These are phyloP conservation scores for Clausena lansium DNA, from an alignment of 345 rosid species.

Conservation along the genomic window DNA sequence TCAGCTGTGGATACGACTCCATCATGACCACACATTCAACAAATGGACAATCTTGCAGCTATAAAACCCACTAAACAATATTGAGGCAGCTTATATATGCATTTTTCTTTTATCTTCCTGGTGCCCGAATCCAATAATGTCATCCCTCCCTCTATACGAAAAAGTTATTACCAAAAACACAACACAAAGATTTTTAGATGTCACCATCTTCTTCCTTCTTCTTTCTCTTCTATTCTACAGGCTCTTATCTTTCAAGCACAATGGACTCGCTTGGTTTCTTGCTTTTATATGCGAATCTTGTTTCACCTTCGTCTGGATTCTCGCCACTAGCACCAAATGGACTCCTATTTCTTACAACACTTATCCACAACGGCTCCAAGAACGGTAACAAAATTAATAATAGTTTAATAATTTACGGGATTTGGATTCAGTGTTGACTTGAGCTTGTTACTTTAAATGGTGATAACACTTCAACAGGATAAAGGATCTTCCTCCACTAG, in stretches of 20 bases:
- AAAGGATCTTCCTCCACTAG: constrained; percentile 51
- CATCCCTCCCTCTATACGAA: constrained; percentile 29
- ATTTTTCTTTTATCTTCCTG: neutral
- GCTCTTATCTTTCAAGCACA: constrained; percentile 21
- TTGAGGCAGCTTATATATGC: too few species aligned
- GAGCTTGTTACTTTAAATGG: neutral
- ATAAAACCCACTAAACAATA: neutral
- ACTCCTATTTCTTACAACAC: constrained; percentile 45
- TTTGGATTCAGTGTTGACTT: too few species aligned
- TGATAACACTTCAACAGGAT: constrained; percentile 18
- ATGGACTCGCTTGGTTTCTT: constrained; percentile 51
- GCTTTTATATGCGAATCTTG: constrained; percentile 62
- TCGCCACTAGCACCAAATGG: constrained; percentile 50
- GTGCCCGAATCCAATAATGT: neutral
- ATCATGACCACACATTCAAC: neutral
- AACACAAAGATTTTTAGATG: constrained; percentile 31
- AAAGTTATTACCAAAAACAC: constrained; percentile 24
- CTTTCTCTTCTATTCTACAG: constrained; percentile 40
- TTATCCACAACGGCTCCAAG: constrained; percentile 42
- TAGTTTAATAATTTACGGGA: too few species aligned
- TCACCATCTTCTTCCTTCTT: constrained; percentile 32
- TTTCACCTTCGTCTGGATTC: constrained; percentile 53
- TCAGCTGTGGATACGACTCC: neutral
- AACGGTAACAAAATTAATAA: constrained; percentile 22
- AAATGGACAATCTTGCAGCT: neutral